phyloP scores from a whole-genome alignment of 2,329 filamentous ascomycete genomes.

The Fusarium nelsonii region DNA sequence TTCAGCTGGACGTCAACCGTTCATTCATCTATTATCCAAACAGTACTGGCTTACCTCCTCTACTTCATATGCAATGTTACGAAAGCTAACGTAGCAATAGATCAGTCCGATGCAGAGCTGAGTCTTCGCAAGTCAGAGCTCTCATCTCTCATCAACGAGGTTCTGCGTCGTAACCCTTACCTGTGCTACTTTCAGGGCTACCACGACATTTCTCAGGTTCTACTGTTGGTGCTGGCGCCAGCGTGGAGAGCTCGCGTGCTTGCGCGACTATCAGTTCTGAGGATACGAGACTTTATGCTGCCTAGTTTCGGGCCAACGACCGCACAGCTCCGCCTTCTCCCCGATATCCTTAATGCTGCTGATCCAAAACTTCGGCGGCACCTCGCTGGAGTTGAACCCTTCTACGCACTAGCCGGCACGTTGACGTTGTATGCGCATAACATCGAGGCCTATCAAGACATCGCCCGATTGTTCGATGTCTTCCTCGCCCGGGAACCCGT shows the following conservation, averaged over 20 bases:
- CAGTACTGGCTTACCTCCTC: slow-evolving; percentile 61
- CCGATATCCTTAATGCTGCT: slow-evolving; percentile 79
- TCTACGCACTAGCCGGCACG: slow-evolving; percentile 92
- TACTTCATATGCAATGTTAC: background rate
- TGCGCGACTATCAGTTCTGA: slow-evolving; percentile 85
- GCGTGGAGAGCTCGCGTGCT: slow-evolving; percentile 72
- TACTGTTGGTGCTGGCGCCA: slow-evolving; percentile 84
- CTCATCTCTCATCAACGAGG: slow-evolving; percentile 81
- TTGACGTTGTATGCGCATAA: slow-evolving; percentile 98
- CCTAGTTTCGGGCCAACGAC: slow-evolving; percentile 85
- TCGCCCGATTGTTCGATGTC: slow-evolving; percentile 92
- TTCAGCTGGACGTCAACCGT: slow-evolving; percentile 90
- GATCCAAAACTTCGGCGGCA: slow-evolving; percentile 80
- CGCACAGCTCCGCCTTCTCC: slow-evolving; percentile 87
- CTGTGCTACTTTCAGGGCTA: slow-evolving; percentile 98
- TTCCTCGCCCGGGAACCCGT: slow-evolving; percentile 88
- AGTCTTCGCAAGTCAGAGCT: slow-evolving; percentile 79
- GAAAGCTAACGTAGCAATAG: slow-evolving; percentile 55
- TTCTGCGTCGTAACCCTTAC: slow-evolving; percentile 83
- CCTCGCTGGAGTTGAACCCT: slow-evolving; percentile 83
- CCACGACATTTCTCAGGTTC: slow-evolving; percentile 97
- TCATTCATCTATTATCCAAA: slow-evolving; percentile 98
- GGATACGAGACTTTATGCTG: slow-evolving; percentile 98
- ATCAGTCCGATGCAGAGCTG: slow-evolving; percentile 76
- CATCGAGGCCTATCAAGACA: slow-evolving; percentile 88